Evolutionary conservation across 495 filamentous ascomycete species (phyloP), one percentile per base, ranked within the genome.

Genomic region (Penicillium ucsense): DNA sequence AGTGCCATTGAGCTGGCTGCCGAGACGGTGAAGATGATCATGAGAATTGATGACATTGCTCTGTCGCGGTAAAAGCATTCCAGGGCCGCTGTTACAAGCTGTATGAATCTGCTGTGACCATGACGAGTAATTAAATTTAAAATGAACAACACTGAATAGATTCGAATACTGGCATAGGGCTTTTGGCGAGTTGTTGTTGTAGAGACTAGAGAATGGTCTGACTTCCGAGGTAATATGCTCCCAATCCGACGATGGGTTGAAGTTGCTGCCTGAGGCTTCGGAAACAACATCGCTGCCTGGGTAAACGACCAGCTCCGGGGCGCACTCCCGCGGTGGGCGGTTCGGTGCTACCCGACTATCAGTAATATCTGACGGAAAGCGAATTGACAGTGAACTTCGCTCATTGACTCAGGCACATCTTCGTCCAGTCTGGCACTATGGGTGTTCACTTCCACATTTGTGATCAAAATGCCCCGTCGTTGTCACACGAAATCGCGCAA

Each of bases 11-110:
- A 98, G 73, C 69, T 98, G 62, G 92, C 94, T 35, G 88, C 88
- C 3, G 92, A 98, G 76, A 97, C 92, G 47, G 89, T 95, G 54
- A 98, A 97, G 79, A 94, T 97, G 89, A 85, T 96, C 68, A 78
- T 96, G 70, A 82, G 90, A 71, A 95, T 96, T 71, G 90, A 95
- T 69, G 90, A 96, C 68, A 91, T 94, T 68, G 86, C 86, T 43
- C 66, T 85, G 58, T 80, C 78, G 58, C 65, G 79, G 63, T 82
- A 71, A 64, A 60, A 44, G 39, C 36, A 38, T 53, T 55, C 41
- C 35, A 39, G 45, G 51, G 48, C 51, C 45, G 49, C 48, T 52
- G 43, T 41, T 36, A 41, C 45, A 56, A 50, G 51, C 47, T 62
- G 59, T 62, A 62, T 62, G 59, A 52, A 59, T 40, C 53, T 56